Percentiles rank a stretch among this genome's conserved stretches.
phyloP scores from a whole-genome alignment of 2,329 filamentous ascomycete species.

The Cytospora piceae region DNA sequence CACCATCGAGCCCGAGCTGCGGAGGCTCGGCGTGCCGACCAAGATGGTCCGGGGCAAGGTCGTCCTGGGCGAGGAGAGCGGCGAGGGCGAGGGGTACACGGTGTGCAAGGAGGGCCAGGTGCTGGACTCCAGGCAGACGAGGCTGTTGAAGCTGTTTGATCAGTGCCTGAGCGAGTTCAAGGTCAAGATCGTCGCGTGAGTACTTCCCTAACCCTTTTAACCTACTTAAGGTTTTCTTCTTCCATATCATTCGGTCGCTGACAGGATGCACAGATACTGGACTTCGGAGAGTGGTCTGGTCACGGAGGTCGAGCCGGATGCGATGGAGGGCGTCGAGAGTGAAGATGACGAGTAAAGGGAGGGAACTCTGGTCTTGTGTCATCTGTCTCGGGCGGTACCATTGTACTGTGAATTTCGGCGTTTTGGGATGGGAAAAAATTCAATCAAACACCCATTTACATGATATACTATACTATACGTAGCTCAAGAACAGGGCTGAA shows the following conservation, averaged over 20 bases:
- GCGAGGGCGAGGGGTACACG: slow-evolving; percentile 62
- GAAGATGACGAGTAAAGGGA: slow-evolving; percentile 34
- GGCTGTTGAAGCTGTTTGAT: slow-evolving; percentile 90
- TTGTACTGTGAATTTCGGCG: slow-evolving; percentile 25
- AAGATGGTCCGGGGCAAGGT: slow-evolving; percentile 88
- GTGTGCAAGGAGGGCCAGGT: slow-evolving; percentile 86
- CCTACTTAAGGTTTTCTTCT: not conserved
- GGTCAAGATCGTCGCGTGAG: slow-evolving; percentile 75
- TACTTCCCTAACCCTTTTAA: slow-evolving; percentile 31
- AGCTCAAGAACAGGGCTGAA: not conserved
- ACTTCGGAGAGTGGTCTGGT: slow-evolving; percentile 61
- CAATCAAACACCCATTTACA: not conserved
- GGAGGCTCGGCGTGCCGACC: slow-evolving; percentile 88
- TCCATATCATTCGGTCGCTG: slow-evolving; percentile 24
- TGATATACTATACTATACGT: slow-evolving; percentile 9
- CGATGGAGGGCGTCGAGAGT: slow-evolving; percentile 35
- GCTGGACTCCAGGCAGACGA: slow-evolving; percentile 89
- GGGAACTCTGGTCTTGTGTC: not conserved
- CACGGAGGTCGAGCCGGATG: slow-evolving; percentile 53
- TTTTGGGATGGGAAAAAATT: slow-evolving; percentile 18
- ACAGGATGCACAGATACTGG: slow-evolving; percentile 56
- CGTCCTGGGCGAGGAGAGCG: slow-evolving; percentile 65
- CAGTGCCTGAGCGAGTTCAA: slow-evolving; percentile 90
- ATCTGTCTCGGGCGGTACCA: slow-evolving; percentile 23
- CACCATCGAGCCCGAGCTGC: slow-evolving; percentile 85